Percentiles rank a stretch among this genome's conserved stretches.
phyloP scores from a whole-genome alignment of 495 filamentous ascomycete species.

The Jackrogersella minutella region DNA sequence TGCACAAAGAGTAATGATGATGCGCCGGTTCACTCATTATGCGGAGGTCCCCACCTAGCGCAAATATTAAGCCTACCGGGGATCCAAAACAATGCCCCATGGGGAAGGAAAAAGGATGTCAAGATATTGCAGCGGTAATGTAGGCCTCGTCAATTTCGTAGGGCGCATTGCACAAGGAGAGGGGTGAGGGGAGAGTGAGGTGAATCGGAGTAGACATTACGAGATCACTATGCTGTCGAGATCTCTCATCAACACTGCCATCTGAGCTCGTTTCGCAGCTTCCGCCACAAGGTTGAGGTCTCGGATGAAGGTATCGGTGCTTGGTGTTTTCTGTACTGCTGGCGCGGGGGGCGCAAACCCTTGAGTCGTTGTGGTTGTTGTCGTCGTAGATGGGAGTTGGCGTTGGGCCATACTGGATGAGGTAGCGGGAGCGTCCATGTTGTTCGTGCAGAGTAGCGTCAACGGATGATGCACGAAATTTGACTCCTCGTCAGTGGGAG shows the following conservation, averaged over 20 bases:
- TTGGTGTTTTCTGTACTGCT: constrained; percentile 45
- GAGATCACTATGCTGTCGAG: constrained; percentile 71
- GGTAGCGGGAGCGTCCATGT: constrained; percentile 51
- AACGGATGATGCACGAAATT: neutral
- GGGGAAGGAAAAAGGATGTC: neutral
- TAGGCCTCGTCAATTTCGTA: neutral
- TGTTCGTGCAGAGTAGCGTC: neutral
- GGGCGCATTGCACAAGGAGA: neutral
- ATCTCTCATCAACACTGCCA: constrained; percentile 86
- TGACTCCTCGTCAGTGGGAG: neutral
- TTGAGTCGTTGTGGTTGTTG: constrained; percentile 39
- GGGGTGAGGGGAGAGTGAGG: neutral
- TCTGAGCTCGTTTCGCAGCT: constrained; percentile 90
- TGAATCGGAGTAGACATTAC: constrained; percentile 19
- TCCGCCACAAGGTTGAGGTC: constrained; percentile 92
- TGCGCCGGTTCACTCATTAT: neutral
- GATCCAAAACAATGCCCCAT: neutral
- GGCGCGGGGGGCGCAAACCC: constrained; percentile 49
- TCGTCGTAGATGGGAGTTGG: constrained; percentile 37
- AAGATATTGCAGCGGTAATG: neutral
- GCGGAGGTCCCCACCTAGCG: neutral
- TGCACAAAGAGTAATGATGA: constrained; percentile 17
- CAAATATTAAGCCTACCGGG: neutral
- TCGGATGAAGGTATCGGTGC: constrained; percentile 71
- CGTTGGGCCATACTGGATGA: constrained; percentile 41